Base-by-base conservation (phyloP, 169 alveolate genomes). In the Toxoplasma gondii region DNA sequence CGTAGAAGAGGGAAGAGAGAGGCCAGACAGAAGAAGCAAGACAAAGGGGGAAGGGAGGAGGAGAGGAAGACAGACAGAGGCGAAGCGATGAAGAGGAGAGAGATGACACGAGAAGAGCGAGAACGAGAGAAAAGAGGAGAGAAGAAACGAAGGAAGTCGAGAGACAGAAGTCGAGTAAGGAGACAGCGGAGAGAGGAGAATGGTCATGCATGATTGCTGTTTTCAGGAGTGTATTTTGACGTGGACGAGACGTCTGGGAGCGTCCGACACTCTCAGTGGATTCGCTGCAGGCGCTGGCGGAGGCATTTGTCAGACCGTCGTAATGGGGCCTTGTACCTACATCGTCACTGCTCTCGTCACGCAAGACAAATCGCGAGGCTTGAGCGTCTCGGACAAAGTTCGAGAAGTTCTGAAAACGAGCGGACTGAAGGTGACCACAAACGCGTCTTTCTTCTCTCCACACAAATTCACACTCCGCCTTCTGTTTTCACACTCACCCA, bases 241-340 rank as follows among this genome's bases (percentile, higher is more conserved):
- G 43, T 53, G 45, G 16, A 80, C 53, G 91, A 39, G 49, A 10
- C 43, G 74, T 31, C 29, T 53, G 41, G 88, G 49, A 12, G 41
- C 87, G 38, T 78, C 81, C 5, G 88, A 84, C 10, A 96, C 97
- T 31, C 80, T 92, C 91, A 82, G 96, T 70, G 98, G 98, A 1
- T 95, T 97, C 84, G 88, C 92, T 27, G 97, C 97, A 41, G 98
- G 98, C 38, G 97, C 98, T 10, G 92, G 97, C 44, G 98, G 98
- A 29, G 96, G 98, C 80, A 95, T 96, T 17, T 94, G 95, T 19
- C 97, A 97, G 88, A 95, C 97, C 29, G 36, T 87, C 22, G 97
- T 97, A n/a, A 97, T 96, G 97, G 94, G 97, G 7, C 98, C 98
- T 1, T 97, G 98, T 78, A 97, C 98, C 38, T 97, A 96, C 91